Evolutionary conservation across 345 rosid genomes (phyloP).

Genomic region (Carallia brachiata): DNA sequence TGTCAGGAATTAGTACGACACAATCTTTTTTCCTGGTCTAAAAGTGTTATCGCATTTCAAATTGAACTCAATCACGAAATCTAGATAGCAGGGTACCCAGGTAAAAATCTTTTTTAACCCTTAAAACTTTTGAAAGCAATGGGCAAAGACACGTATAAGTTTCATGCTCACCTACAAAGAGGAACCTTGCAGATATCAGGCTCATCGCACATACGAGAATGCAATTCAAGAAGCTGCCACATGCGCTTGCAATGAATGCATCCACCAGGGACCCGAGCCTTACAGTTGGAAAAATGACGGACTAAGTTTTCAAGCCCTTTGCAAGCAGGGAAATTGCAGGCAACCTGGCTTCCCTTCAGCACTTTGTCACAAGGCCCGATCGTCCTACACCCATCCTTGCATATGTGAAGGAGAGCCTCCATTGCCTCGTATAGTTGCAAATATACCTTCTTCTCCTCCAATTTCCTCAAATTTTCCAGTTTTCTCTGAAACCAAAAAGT

Average conservation of each 20-base stretch:
- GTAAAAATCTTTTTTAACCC: neutral
- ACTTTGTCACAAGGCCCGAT: conserved; percentile 76
- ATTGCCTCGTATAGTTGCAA: conserved; percentile 69
- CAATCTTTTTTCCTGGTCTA: no score
- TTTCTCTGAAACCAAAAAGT: conserved; percentile 38
- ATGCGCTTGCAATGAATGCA: conserved; percentile 76
- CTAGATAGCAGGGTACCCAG: no score
- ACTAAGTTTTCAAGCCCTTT: conserved; percentile 73
- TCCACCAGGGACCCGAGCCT: conserved; percentile 63
- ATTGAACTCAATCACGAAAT: no score
- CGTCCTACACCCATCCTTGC: conserved; percentile 79
- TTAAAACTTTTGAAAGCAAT: neutral
- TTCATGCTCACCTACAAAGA: conserved; percentile 64
- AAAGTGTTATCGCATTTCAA: no score
- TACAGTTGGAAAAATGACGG: conserved; percentile 76
- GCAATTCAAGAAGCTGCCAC: conserved; percentile 95
- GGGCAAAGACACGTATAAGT: neutral
- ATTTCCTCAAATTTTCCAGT: conserved; percentile 51
- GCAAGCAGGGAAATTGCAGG: conserved; percentile 75
- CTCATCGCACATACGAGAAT: conserved; percentile 69
- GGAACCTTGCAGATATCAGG: conserved; percentile 83
- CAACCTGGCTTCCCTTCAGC: conserved; percentile 48
- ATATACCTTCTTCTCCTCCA: conserved; percentile 62
- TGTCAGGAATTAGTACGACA: no score
- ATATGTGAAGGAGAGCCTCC: conserved; percentile 90